phyloP scores from a whole-genome alignment of 768 basidiomycete species.

The Panaeolus cyanescens region DNA sequence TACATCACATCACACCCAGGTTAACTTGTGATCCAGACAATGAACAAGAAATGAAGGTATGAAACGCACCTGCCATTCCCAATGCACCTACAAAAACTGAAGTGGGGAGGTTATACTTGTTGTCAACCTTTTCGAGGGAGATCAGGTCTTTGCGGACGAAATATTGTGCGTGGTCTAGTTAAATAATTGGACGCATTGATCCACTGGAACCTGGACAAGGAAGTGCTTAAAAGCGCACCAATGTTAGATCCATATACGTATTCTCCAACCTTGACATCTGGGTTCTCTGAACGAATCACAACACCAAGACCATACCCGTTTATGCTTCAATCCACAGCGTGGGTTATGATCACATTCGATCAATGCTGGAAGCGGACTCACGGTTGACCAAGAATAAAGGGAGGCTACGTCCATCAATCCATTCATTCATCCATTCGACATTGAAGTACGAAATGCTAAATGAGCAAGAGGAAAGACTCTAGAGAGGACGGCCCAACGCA shows the following conservation, averaged over 20 bases:
- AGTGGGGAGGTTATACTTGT: constrained; percentile 49
- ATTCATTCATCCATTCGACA: no score
- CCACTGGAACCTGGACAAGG: background rate
- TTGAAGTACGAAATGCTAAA: no score
- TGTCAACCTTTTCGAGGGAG: constrained; percentile 31
- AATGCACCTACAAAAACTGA: constrained; percentile 48
- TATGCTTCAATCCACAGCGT: background rate
- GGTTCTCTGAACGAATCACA: constrained; percentile 43
- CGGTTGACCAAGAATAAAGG: constrained; percentile 35
- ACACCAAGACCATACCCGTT: constrained; percentile 40
- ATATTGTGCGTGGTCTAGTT: constrained; percentile 43
- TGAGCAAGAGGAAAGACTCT: no score
- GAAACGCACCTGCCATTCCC: constrained; percentile 53
- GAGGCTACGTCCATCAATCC: constrained; percentile 2
- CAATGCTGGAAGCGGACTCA: background rate
- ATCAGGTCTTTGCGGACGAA: constrained; percentile 24
- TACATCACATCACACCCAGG: no score
- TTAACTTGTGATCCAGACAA: no score
- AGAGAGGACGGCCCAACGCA: background rate
- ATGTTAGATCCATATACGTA: constrained; percentile 18
- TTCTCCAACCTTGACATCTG: constrained; percentile 34
- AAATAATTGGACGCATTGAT: background rate
- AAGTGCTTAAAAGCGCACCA: background rate
- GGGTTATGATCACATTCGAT: no score
- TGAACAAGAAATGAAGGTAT: background rate